Evolutionary conservation across 2,329 filamentous ascomycete genomes (phyloP).

Genomic region (Colletotrichum chlorophyti): DNA sequence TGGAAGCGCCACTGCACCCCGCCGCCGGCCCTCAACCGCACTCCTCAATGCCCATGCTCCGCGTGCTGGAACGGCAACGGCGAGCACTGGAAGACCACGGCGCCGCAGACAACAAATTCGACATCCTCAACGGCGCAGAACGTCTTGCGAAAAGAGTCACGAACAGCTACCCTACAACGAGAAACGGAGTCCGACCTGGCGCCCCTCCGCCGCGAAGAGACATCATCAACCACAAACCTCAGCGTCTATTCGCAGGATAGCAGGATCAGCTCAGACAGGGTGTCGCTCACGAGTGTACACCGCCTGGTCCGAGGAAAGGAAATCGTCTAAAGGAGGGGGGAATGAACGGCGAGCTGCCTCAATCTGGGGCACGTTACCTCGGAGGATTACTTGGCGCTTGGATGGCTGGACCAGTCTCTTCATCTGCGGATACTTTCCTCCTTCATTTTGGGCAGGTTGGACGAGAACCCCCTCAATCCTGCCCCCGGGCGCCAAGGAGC

Average conservation of each 20-base stretch:
- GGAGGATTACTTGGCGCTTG: constrained; percentile 13
- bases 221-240: constrained; percentile 9
- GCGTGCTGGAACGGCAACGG: constrained; percentile 36
- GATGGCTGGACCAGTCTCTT: constrained; percentile 4
- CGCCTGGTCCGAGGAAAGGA: constrained; percentile 17
- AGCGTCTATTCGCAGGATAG: constrained; percentile 20
- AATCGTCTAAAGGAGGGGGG: constrained; percentile 18
- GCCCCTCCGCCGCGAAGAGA: constrained; percentile 19
- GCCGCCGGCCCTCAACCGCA: constrained; percentile 43
- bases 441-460: constrained; percentile 9
- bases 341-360: background rate
- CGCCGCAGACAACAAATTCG: background rate
- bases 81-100: constrained; percentile 26
- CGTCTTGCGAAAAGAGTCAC: background rate
- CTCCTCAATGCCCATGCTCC: constrained; percentile 44
- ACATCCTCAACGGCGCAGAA: background rate
- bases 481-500: constrained; percentile 23
- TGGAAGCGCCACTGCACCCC: constrained; percentile 49
- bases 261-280: constrained; percentile 6
- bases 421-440: background rate
- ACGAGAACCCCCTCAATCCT: constrained; percentile 13
- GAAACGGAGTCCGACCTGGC: constrained; percentile 19
- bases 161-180: constrained; percentile 6
- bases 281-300: constrained; percentile 16
- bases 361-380: constrained; percentile 7